Evolutionary conservation across 352 stramenopile genomes (phyloP).

Genomic region (Globisporangium paroecandrum): DNA sequence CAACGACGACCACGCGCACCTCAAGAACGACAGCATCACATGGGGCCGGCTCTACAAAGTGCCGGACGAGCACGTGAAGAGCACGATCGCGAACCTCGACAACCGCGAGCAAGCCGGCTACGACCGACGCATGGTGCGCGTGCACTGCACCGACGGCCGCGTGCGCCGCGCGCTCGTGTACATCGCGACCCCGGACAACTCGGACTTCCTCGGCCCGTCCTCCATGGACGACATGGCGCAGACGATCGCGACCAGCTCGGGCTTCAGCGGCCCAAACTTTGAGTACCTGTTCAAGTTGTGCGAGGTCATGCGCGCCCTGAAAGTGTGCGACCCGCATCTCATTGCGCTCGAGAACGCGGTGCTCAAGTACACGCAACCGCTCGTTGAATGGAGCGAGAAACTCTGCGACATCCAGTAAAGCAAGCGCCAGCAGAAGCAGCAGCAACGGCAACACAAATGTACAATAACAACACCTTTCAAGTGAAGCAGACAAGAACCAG

Average conservation of each 20-base stretch:
- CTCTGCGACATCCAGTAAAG: conserved; percentile 10
- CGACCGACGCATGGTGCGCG: conserved; percentile 71
- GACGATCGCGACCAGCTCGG: conserved; percentile 68
- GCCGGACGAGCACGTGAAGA: conserved; percentile 63
- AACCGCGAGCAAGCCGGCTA: conserved; percentile 84
- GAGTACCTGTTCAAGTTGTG: conserved; percentile 85
- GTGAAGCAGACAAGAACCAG: not conserved
- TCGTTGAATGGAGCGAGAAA: conserved; percentile 6
- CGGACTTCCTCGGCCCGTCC: conserved; percentile 77
- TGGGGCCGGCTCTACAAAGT: conserved; percentile 90
- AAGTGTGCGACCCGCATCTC: conserved; percentile 76
- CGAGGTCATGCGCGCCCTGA: conserved; percentile 72
- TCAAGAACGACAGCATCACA: conserved; percentile 60
- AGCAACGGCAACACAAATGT: not conserved
- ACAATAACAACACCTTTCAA: not conserved
- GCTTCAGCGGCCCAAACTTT: conserved; percentile 78
- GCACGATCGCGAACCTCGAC: conserved; percentile 77
- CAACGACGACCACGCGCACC: conserved; percentile 61
- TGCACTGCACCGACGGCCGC: conserved; percentile 69
- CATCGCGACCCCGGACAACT: conserved; percentile 78
- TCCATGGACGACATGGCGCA: conserved; percentile 73
- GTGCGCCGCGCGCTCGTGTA: conserved; percentile 77
- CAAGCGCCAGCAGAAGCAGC: not conserved
- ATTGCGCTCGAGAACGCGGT: conserved; percentile 71
- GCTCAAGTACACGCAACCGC: conserved; percentile 31